Evolutionary conservation across 78 protist species (phyloP), one percentile per base, ranked within the genome.

Genomic region (Monosiga brevicollis): DNA sequence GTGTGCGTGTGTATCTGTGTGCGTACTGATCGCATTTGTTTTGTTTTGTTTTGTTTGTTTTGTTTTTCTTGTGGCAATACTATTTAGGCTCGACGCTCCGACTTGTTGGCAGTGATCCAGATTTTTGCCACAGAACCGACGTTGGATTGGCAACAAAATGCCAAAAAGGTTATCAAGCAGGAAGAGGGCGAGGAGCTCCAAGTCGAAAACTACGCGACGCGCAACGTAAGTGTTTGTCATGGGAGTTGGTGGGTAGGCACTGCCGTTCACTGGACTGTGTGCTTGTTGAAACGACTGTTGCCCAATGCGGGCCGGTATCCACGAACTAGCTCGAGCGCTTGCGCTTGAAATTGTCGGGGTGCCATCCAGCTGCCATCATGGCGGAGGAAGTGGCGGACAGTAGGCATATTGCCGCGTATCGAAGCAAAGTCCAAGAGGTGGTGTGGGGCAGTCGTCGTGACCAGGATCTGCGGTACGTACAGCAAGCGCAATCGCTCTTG

Each of bases 61-160:
- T n/a, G n/a, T n/a, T n/a, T n/a, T n/a, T n/a, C n/a, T n/a, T n/a
- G n/a, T n/a, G n/a, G n/a, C n/a, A n/a, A n/a, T n/a, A n/a, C n/a
- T n/a, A n/a, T n/a, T n/a, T n/a, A n/a, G n/a, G n/a, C n/a, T n/a
- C n/a, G n/a, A n/a, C n/a, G 36, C 70, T 84, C n/a, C n/a, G n/a
- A n/a, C 35, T 82, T 95, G 35, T 62, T 93, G 42, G 81, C 71
- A 15, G 76, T 86, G 43, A 55, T 94, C 90, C 87, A 78, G 39
- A 94, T 95, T 32, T 95, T 95, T 76, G 70, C 94, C 42, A 70
- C 73, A n/a, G 98, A 95, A 62, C 98, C 98, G 37, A 54, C 90
- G 1, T 23, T 87, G 6, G 93, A 91, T 70, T 95, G 97, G 98
- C 87, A 79, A 77, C 84, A 74, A 40, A 79, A 54, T n/a, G 71